These are phyloP conservation scores for Aspergillus conjunctus DNA, from an alignment of 495 filamentous ascomycete species.

Conservation along the genomic window DNA sequence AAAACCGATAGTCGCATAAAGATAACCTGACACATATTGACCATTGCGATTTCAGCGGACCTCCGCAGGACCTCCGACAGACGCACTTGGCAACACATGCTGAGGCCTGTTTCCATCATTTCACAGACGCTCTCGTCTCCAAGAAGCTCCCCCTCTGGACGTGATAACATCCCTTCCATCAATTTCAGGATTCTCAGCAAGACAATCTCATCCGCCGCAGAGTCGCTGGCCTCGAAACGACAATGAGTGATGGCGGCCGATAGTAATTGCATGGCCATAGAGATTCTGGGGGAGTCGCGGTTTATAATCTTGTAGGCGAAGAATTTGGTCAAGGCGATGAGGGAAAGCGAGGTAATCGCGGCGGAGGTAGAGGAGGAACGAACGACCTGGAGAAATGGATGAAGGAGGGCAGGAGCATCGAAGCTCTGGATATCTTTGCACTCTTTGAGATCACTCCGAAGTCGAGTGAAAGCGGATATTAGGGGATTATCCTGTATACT, in stretches of 20 bases:
- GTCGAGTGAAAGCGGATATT: constrained; percentile 89
- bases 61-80: constrained; percentile 88
- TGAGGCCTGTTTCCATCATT: constrained; percentile 98
- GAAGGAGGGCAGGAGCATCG: constrained; percentile 85
- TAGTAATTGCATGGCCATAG: constrained; percentile 90
- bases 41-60: constrained; percentile 95
- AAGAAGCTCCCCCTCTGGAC: constrained; percentile 85
- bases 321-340: constrained; percentile 97
- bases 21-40: constrained; percentile 97
- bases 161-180: constrained; percentile 96
- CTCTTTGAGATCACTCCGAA: constrained; percentile 86
- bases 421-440: constrained; percentile 91
- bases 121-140: constrained; percentile 97
- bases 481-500: constrained; percentile 98
- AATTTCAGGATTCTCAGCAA: constrained; percentile 90
- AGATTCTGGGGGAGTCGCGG: constrained; percentile 76
- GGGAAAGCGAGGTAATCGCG: constrained; percentile 89
- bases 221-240: constrained; percentile 94
- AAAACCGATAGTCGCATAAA: constrained; percentile 89
- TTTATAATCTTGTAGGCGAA: constrained; percentile 92
- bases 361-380: constrained; percentile 95
- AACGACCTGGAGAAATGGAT: constrained; percentile 96
- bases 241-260: constrained; percentile 97
- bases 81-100: constrained; percentile 93
- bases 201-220: constrained; percentile 92